Conservation (phyloP, 352 stramenopile species). For the Phytophthora fragariaefolia region DNA sequence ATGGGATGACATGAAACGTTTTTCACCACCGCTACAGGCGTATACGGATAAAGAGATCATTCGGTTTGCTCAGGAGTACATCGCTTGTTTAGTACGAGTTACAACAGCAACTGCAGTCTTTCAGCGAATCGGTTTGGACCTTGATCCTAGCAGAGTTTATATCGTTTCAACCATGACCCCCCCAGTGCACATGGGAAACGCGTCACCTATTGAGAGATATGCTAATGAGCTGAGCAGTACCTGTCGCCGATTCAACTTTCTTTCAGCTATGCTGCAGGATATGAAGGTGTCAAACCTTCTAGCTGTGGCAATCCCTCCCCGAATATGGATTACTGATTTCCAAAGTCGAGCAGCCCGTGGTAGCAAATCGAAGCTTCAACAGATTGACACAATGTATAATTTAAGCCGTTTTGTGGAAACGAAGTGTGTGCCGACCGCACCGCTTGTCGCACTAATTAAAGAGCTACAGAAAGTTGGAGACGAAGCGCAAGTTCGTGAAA, state of each 20-base stretch:
- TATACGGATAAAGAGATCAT: conserved; percentile 58
- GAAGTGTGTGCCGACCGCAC: conserved; percentile 38
- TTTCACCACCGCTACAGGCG: conserved; percentile 33
- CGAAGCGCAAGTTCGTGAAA: conserved; percentile 33
- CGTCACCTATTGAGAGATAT: conserved; percentile 46
- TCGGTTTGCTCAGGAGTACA: conserved; percentile 53
- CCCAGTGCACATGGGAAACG: conserved; percentile 27
- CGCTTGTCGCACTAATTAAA: conserved; percentile 49
- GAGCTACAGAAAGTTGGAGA: conserved; percentile 48
- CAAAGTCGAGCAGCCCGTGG: conserved; percentile 50
- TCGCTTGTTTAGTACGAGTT: conserved; percentile 60
- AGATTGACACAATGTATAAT: conserved; percentile 75
- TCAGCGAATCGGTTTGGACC: conserved; percentile 35
- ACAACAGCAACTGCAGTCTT: conserved; percentile 40
- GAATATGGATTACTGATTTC: conserved; percentile 41
- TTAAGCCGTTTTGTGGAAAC: conserved; percentile 50
- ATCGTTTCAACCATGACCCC: conserved; percentile 26
- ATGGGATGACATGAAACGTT: conserved; percentile 74
- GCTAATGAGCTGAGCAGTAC: conserved; percentile 42
- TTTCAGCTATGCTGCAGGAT: conserved; percentile 53
- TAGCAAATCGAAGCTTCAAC: conserved; percentile 54
- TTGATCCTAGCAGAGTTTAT: conserved; percentile 40
- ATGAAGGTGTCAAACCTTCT: conserved; percentile 40
- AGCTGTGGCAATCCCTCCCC: conserved; percentile 33
- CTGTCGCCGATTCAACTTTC: conserved; percentile 53